Evolutionary conservation across 2,329 filamentous ascomycete genomes (phyloP), one percentile per base, ranked within the genome.

Genomic region (Dothiorella sarmentorum): DNA sequence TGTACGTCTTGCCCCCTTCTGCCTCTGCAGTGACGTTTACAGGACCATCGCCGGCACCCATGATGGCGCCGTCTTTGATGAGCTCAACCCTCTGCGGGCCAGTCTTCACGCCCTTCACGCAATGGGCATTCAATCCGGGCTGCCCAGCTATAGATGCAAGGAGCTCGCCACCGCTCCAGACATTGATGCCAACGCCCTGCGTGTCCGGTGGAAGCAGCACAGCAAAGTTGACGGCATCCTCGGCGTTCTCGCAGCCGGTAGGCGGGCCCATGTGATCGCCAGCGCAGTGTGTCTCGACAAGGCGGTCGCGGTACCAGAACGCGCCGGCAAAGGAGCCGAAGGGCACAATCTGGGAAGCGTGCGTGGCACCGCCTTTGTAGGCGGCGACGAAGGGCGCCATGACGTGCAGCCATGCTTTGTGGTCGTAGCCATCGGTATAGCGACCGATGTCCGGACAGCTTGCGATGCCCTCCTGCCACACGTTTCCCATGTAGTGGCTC

Each of bases 401-500:
- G 17, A 76, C 61, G 37, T 71, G 62, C 62, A 65, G 66, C 62
- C 73, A 76, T 0, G 67, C 73, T 1, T 59, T 70, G 57, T 76
- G 74, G 47, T 71, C 64, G 40, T 70, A 73, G 1, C 63, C 66
- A 10, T 68, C 63, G 10, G 66, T 67, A 27, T 73, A 71, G 1
- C 56, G 62, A 2, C 63, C 62, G 17, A 71, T 71, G 1, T 62
- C 51, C 38, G 40, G 47, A 0, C 64, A 63, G 9, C 61, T 63
- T 0, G 69, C 64, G 7, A 61, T 64, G 0, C 68, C 64, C 33
- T 75, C 73, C 1, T 61, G 60, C 72, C 73, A 76, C 9, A 70
- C 57, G n/a, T 73, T 71, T 0, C 73, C 74, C 60, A 76, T 71
- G 55, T 77, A 76, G 60, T 75, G 73, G 10, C 64, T 64, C 55